Evolutionary conservation across 768 basidiomycete genomes (phyloP).

Genomic region (Lactarius akahatsu): DNA sequence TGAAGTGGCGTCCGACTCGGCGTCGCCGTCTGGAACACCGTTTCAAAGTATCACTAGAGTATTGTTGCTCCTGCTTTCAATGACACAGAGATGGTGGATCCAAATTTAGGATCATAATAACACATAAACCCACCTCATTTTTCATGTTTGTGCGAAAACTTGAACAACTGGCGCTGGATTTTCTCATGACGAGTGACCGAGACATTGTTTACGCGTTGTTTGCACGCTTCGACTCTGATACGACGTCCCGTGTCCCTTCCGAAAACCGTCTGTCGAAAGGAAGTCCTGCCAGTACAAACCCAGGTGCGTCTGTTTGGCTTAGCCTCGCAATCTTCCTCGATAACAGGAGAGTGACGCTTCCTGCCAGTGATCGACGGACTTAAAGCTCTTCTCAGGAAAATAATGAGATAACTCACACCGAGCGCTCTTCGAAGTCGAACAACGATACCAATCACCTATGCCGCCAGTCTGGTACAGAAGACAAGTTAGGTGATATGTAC

Average conservation of each 20-base stretch:
- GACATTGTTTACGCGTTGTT: conserved; percentile 29
- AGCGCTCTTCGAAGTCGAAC: background rate
- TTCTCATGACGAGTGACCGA: background rate
- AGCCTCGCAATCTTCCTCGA: background rate
- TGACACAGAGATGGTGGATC: background rate
- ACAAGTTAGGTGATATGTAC: background rate
- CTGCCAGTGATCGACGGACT: background rate
- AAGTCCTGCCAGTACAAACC: background rate
- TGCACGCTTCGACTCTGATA: background rate
- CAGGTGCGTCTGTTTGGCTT: background rate
- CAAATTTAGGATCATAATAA: background rate
- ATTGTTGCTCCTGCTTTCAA: background rate
- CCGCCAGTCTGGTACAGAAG: background rate
- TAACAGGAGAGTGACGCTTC: background rate
- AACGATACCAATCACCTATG: background rate
- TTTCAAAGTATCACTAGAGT: background rate
- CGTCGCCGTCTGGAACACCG: background rate
- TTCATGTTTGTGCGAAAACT: background rate
- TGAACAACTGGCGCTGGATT: background rate
- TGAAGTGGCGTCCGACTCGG: background rate
- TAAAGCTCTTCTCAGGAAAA: background rate
- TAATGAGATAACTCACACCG: background rate
- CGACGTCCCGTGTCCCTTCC: background rate
- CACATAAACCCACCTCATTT: background rate
- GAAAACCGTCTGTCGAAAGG: background rate